These are phyloP conservation scores for Myotisia sp. DNA, from an alignment of 2,329 filamentous ascomycete genomes.

Conservation along the genomic window DNA sequence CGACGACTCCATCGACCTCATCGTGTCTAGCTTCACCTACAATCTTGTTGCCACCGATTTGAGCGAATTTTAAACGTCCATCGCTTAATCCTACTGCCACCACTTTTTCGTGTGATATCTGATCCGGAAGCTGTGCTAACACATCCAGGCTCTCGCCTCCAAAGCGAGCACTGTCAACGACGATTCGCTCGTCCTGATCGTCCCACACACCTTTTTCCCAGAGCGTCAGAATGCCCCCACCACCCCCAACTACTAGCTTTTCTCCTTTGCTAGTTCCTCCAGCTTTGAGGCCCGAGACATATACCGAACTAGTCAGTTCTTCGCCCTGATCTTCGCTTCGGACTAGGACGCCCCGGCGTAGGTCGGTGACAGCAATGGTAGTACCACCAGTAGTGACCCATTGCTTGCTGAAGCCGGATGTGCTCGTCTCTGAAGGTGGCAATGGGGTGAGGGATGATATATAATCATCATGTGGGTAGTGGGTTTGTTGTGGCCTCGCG, in stretches of 20 bases:
- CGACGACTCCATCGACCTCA: slow-evolving; percentile 72
- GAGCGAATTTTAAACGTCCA: slow-evolving; percentile 62
- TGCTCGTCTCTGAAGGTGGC: slow-evolving; percentile 64
- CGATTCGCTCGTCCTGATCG: slow-evolving; percentile 80
- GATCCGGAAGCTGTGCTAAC: slow-evolving; percentile 57
- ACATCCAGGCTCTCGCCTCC: slow-evolving; percentile 69
- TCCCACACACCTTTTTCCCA: slow-evolving; percentile 96
- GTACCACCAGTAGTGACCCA: slow-evolving; percentile 89
- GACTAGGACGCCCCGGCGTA: slow-evolving; percentile 71
- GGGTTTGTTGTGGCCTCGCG: slow-evolving; percentile 59
- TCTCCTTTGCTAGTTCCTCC: slow-evolving; percentile 53
- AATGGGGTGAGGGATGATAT: slow-evolving; percentile 76
- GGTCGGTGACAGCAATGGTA: slow-evolving; percentile 77
- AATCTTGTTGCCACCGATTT: slow-evolving; percentile 59
- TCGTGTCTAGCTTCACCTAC: slow-evolving; percentile 58
- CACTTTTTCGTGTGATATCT: slow-evolving; percentile 48
- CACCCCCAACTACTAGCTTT: slow-evolving; percentile 63
- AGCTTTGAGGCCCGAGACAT: slow-evolving; percentile 62
- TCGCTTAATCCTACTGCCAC: slow-evolving; percentile 71
- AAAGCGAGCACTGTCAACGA: slow-evolving; percentile 48
- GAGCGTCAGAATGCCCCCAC: slow-evolving; percentile 68
- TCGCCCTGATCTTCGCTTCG: slow-evolving; percentile 92
- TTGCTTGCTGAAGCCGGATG: slow-evolving; percentile 80
- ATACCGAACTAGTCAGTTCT: slow-evolving; percentile 67
- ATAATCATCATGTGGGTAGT: slow-evolving; percentile 83